Percentiles rank a stretch among this genome's conserved stretches.
Conservation (phyloP, 345 rosid species). For the Pelargonium nanum region DNA sequence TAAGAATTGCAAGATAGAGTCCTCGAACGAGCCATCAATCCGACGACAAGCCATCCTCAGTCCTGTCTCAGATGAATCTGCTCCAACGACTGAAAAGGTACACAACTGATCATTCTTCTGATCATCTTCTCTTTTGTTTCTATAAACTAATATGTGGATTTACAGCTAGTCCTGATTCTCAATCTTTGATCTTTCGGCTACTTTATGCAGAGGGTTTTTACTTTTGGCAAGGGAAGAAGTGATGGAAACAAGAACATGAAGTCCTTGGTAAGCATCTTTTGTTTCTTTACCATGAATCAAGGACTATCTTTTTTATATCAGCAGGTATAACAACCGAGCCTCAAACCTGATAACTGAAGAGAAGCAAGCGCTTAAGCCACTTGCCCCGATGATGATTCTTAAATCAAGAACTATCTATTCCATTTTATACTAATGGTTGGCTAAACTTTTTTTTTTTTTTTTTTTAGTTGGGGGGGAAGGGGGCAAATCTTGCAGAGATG, state of each 20-base stretch:
- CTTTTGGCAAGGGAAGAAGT: conserved; percentile 76
- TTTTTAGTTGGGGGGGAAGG: conserved; percentile 81
- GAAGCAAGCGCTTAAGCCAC: too few relatives aligned
- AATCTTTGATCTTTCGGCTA: neutral
- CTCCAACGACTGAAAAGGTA: neutral
- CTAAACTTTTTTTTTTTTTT: neutral
- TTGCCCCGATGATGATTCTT: too few relatives aligned
- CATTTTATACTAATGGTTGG: too few relatives aligned
- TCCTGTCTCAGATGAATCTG: neutral
- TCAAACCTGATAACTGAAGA: neutral
- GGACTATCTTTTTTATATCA: neutral
- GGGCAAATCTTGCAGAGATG: conserved; percentile 98
- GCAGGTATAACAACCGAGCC: neutral
- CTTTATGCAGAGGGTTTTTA: conserved; percentile 60
- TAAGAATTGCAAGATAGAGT: neutral
- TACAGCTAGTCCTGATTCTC: neutral
- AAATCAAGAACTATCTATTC: too few relatives aligned
- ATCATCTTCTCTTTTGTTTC: too few relatives aligned
- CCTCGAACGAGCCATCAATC: neutral
- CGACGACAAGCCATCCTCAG: neutral
- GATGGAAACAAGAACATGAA: conserved; percentile 98
- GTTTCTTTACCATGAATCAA: too few relatives aligned
- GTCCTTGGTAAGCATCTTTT: conserved; percentile 64
- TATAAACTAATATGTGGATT: too few relatives aligned
- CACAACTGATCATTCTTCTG: neutral